These are phyloP conservation scores for Rhododendron vialii DNA, from an alignment of 148 eudicot species.

Conservation along the genomic window DNA sequence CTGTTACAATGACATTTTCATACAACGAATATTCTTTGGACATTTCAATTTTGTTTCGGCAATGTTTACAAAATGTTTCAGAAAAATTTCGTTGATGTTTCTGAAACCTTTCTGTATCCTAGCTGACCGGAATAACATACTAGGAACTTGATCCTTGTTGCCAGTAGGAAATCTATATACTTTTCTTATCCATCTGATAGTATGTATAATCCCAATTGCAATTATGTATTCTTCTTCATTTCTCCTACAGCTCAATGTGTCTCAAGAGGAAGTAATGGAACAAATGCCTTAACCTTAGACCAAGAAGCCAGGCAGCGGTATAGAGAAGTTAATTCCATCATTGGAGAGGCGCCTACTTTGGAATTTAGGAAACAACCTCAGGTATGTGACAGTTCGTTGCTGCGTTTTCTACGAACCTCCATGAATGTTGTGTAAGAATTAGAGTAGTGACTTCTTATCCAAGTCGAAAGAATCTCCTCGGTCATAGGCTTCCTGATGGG, in stretches of 20 bases:
- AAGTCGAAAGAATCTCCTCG: neutral
- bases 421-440: neutral
- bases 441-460: neutral
- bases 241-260: neutral
- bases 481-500: neutral
- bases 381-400: constrained; percentile 2
- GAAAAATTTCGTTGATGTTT: neutral
- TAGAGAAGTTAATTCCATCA: constrained; percentile 3
- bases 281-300: neutral
- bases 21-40: neutral
- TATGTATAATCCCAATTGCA: neutral
- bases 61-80: neutral
- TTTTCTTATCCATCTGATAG: neutral
- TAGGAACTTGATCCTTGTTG: neutral
- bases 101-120: neutral
- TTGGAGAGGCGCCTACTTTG: neutral
- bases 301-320: neutral
- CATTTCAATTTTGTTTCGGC: neutral
- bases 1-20: neutral
- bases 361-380: constrained; percentile 4
- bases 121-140: neutral
- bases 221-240: neutral
- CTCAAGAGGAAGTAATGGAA: constrained; percentile 7
- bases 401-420: neutral
- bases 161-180: constrained; percentile 10